Percentiles rank a stretch among this genome's conserved stretches.
Evolutionary conservation across 139 green algal genomes (phyloP).

Genomic region (Coelastrella sp.): DNA sequence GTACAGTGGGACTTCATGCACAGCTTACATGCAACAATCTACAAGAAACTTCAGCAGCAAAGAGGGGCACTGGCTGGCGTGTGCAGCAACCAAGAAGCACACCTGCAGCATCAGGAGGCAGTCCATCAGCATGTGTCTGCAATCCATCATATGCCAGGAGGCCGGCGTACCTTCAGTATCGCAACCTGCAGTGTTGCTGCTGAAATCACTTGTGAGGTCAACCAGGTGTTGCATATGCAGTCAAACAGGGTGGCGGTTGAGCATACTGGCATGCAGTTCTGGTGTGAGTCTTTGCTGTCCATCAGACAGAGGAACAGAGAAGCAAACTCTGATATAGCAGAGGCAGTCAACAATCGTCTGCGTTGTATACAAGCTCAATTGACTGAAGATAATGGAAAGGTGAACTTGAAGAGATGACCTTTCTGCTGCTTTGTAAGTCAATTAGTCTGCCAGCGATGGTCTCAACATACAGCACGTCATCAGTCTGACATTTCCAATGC

Average conservation of each 20-base stretch:
- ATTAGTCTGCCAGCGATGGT: not conserved
- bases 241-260: not conserved
- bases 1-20: conserved; percentile 36
- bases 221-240: conserved; percentile 26
- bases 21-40: not conserved
- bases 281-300: conserved; percentile 39
- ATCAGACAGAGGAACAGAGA: conserved; percentile 8
- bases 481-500: no score
- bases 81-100: not conserved
- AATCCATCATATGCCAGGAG: not conserved
- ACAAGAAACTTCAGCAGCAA: not conserved
- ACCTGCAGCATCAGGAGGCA: not conserved
- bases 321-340: not conserved
- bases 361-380: conserved; percentile 24
- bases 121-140: not conserved
- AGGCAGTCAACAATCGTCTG: not conserved
- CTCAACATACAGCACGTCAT: not conserved
- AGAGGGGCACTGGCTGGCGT: not conserved
- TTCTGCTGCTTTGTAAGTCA: not conserved
- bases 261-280: not conserved
- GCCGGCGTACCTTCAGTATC: not conserved
- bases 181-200: not conserved
- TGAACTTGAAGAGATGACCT: not conserved
- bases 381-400: not conserved
- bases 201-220: not conserved